Base-by-base conservation (phyloP, 495 filamentous ascomycete species). In the Immersiella caudata region DNA sequence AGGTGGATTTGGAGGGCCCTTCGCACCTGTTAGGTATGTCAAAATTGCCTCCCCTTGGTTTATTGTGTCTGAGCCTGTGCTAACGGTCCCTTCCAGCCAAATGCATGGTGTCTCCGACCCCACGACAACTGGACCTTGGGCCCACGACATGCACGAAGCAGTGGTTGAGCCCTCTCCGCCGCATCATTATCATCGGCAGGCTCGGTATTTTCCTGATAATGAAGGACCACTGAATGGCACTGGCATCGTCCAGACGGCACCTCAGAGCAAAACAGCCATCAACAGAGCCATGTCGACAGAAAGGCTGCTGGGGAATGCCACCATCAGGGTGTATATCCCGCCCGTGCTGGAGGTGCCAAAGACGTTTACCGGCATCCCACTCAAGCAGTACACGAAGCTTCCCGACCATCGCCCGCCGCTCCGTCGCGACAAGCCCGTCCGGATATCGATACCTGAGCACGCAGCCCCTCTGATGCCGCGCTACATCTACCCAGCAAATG, bases 401-500 rank as follows among this genome's bases (percentile, higher is more conserved):
- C 95, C 95, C 66, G 92, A 97, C 72, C 95, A 98, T 78, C 89
- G 95, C 9, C 96, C 95, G 60, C 95, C 95, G 35, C 85, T 99
- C 36, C 91, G 95, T 59, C 91, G 95, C 55, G 95, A 99, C 77
- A 99, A 98, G 73, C 96, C 96, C 14, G 95, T 98, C 27, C 89
- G 95, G 54, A 92, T 99, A 64, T 97, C 93, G 26, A 83, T 99
- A 52, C 95, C 95, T 7, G 86, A 90, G 22, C 84, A 89, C 50
- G 50, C 59, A 21, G 46, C 64, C 62, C 74, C 78, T 8, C 76
- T 86, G 20, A 86, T 85, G 59, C 87, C 93, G 22, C 87, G 91
- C 54, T 97, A 97, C 76, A 94, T 97, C 51, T 97, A 94, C 77
- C 95, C 95, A 7, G 88, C 91, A 12, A 84, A 84, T 58, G 93